Conservation (phyloP, 352 stramenopile genomes). For the Halophytophthora batemanensis region DNA sequence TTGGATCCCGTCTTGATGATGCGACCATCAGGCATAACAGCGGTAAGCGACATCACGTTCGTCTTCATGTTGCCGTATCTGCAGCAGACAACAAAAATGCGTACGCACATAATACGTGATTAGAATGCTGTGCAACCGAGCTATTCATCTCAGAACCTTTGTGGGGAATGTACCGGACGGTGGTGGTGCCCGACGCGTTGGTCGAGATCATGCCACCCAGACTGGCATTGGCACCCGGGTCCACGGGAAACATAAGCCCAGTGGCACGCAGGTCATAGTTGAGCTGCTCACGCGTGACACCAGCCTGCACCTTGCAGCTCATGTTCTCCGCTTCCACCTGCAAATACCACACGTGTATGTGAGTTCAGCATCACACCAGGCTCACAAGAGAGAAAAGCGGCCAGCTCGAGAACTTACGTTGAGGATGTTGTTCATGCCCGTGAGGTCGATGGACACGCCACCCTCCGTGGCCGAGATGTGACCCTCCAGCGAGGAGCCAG, state of each 20-base stretch:
- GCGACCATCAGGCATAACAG: constrained; percentile 87
- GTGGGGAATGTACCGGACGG: constrained; percentile 46
- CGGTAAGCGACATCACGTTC: constrained; percentile 93
- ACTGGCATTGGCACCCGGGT: constrained; percentile 95
- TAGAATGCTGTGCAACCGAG: too few relatives aligned
- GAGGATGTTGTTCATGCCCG: constrained; percentile 53
- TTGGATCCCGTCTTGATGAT: constrained; percentile 90
- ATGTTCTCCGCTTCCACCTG: constrained; percentile 77
- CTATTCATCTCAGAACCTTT: not conserved
- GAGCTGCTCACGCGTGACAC: constrained; percentile 91
- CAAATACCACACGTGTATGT: not conserved
- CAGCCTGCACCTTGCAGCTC: constrained; percentile 91
- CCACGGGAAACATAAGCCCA: constrained; percentile 95
- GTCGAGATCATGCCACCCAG: constrained; percentile 95
- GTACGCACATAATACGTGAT: too few relatives aligned
- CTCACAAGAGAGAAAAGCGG: too few relatives aligned
- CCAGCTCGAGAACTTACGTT: constrained; percentile 8
- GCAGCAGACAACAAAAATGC: not conserved
- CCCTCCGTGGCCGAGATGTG: constrained; percentile 87
- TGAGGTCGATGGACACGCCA: constrained; percentile 88
- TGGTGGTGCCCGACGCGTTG: constrained; percentile 89
- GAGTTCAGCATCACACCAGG: not conserved
- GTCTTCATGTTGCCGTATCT: constrained; percentile 97
- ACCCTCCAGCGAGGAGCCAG: constrained; percentile 90
- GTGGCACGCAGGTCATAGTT: constrained; percentile 86